These are phyloP conservation scores for Eutypa lata DNA, from an alignment of 2,329 filamentous ascomycete species.

Conservation along the genomic window DNA sequence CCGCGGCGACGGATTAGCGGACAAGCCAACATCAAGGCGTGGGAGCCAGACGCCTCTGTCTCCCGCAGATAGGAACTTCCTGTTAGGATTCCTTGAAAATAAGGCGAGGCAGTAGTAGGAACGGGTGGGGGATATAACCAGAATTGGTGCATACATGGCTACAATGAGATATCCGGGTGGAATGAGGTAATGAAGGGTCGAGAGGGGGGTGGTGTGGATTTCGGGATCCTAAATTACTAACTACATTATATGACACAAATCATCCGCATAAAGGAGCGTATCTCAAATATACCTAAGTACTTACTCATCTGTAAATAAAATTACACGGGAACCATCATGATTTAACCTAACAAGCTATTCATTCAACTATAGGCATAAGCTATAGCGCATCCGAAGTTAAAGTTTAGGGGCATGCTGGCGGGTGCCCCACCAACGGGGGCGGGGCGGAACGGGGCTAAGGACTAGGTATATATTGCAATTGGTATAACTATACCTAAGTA, in stretches of 20 bases:
- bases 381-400: not conserved
- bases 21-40: constrained; percentile 29
- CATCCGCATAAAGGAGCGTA: too few relatives aligned
- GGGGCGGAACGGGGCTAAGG: not conserved
- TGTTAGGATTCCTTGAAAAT: constrained; percentile 70
- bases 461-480: not conserved
- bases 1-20: constrained; percentile 28
- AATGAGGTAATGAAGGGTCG: too few relatives aligned
- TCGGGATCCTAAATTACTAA: too few relatives aligned
- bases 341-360: too few relatives aligned
- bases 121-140: too few relatives aligned
- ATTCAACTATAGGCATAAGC: too few relatives aligned
- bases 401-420: not conserved
- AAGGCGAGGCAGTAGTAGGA: constrained; percentile 29
- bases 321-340: too few relatives aligned
- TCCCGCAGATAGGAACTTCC: constrained; percentile 70
- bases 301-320: too few relatives aligned
- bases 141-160: not conserved
- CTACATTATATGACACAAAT: too few relatives aligned
- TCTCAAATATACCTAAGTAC: too few relatives aligned
- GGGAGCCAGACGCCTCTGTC: constrained; percentile 57
- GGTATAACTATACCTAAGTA: not conserved
- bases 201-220: too few relatives aligned
- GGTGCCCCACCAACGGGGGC: constrained; percentile 16
- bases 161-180: not conserved